phyloP scores from a whole-genome alignment of 2,329 filamentous ascomycete species.

The Aspergillus fischeri region DNA sequence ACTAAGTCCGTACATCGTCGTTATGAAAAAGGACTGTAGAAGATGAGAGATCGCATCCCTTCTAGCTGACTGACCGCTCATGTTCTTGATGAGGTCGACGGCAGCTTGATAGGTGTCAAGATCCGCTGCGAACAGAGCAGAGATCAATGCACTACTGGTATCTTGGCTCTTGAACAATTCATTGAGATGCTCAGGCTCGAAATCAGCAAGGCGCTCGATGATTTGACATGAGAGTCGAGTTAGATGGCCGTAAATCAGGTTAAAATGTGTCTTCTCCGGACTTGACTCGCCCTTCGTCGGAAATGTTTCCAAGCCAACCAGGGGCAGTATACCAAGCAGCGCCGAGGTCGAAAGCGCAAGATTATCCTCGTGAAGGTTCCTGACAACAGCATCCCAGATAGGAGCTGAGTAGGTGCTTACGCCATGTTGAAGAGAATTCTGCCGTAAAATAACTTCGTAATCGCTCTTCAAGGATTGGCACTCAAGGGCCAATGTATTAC shows the following conservation, averaged over 20 bases:
- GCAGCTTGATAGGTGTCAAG: slow-evolving; percentile 73
- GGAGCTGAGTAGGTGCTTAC: slow-evolving; percentile 66
- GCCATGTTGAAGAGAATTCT: slow-evolving; percentile 61
- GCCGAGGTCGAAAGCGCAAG: slow-evolving; percentile 71
- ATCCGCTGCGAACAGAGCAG: slow-evolving; percentile 76
- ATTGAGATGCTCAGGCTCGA: slow-evolving; percentile 65
- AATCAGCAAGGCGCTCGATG: slow-evolving; percentile 74
- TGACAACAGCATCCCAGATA: slow-evolving; percentile 74
- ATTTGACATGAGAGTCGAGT: slow-evolving; percentile 65
- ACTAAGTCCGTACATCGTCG: slow-evolving; percentile 54
- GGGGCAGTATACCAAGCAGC: slow-evolving; percentile 63
- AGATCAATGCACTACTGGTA: slow-evolving; percentile 70
- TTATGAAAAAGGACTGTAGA: slow-evolving; percentile 53
- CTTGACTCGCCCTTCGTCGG: slow-evolving; percentile 44
- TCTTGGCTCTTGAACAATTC: slow-evolving; percentile 64
- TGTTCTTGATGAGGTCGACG: slow-evolving; percentile 75
- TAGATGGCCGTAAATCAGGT: slow-evolving; percentile 62
- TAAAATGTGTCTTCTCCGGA: slow-evolving; percentile 67
- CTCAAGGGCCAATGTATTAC: slow-evolving; percentile 65
- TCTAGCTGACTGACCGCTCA: slow-evolving; percentile 65
- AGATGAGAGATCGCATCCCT: slow-evolving; percentile 59
- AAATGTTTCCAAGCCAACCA: slow-evolving; percentile 74
- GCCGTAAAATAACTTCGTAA: slow-evolving; percentile 60
- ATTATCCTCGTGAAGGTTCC: slow-evolving; percentile 62
- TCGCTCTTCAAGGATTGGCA: slow-evolving; percentile 66